These are phyloP conservation scores for Penicillium paradoxum DNA, from an alignment of 495 filamentous ascomycete species.

Conservation along the genomic window DNA sequence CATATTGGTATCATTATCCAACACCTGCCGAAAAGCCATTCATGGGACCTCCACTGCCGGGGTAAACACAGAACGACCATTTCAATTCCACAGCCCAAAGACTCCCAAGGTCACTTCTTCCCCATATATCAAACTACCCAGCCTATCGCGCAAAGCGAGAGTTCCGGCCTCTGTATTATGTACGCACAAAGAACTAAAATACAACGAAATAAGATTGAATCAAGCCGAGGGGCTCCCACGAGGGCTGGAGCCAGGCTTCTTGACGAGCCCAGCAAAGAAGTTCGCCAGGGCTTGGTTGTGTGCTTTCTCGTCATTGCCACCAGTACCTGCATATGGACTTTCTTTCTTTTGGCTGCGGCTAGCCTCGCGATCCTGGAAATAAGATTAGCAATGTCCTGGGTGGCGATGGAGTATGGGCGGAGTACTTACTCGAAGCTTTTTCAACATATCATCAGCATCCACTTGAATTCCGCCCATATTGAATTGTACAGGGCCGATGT, in stretches of 20 bases:
- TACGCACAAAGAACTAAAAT: slow-evolving; percentile 31
- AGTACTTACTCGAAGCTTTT: slow-evolving; percentile 69
- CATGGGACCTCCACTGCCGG: slow-evolving; percentile 5
- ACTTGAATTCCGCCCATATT: slow-evolving; percentile 98
- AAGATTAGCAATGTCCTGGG: slow-evolving; percentile 1
- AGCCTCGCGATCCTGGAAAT: slow-evolving; percentile 51
- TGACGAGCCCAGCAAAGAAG: slow-evolving; percentile 65
- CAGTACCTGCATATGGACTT: slow-evolving; percentile 24
- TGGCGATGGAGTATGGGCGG: not conserved
- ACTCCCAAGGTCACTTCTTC: not conserved
- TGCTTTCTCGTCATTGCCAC: slow-evolving; percentile 55
- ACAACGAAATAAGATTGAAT: slow-evolving; percentile 20
- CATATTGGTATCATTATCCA: slow-evolving; percentile 36
- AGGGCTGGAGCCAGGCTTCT: slow-evolving; percentile 46
- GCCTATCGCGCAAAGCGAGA: slow-evolving; percentile 25
- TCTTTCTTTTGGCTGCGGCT: slow-evolving; percentile 47
- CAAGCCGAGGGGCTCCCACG: slow-evolving; percentile 41
- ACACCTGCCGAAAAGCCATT: slow-evolving; percentile 24
- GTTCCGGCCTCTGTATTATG: slow-evolving; percentile 32
- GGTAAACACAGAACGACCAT: slow-evolving; percentile 12
- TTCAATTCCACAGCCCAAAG: not conserved
- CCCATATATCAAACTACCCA: slow-evolving; percentile 26
- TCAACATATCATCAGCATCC: slow-evolving; percentile 91
- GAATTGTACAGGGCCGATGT: slow-evolving; percentile 93
- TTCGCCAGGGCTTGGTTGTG: slow-evolving; percentile 63